Evolutionary conservation across 805 yeast species (phyloP).

Genomic region (Wickerhamiella vanderwaltii): DNA sequence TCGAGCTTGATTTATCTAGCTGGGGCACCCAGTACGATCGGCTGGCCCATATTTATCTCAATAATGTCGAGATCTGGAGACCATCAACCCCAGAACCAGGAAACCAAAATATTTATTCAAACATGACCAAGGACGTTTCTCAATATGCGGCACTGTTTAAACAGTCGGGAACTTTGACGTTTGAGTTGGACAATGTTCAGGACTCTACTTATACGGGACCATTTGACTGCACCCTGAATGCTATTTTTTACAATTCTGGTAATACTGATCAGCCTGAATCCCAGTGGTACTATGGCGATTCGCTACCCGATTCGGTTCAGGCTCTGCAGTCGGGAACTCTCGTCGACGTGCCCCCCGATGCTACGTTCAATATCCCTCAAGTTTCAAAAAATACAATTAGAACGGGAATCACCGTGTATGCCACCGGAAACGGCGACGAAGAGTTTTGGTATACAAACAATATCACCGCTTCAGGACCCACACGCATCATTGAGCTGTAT

Average conservation of each 20-base stretch:
- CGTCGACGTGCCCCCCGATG: constrained; percentile 6
- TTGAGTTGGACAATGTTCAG: constrained; percentile 52
- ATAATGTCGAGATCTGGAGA: constrained; percentile 58
- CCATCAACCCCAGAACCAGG: constrained; percentile 66
- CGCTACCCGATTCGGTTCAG: constrained; percentile 12
- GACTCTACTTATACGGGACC: constrained; percentile 46
- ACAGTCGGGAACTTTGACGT: constrained; percentile 30
- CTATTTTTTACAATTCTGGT: constrained; percentile 36
- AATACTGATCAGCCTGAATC: constrained; percentile 2
- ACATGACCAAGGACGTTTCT: constrained; percentile 55
- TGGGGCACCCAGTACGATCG: constrained; percentile 31
- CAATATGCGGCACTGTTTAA: constrained; percentile 40
- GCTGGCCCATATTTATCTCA: constrained; percentile 35
- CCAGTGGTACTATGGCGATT: constrained; percentile 15
- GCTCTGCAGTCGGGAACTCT: constrained; percentile 10
- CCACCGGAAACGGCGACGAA: constrained; percentile 67
- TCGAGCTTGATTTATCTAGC: constrained; percentile 26
- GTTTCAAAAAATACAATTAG: constrained; percentile 47
- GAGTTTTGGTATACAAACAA: constrained; percentile 62
- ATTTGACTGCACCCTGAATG: constrained; percentile 42
- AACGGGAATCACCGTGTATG: constrained; percentile 43
- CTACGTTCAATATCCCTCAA: constrained; percentile 17
- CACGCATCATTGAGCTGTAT: constrained; percentile 49
- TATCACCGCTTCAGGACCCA: constrained; percentile 17
- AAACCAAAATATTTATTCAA: constrained; percentile 35